Percentiles rank a stretch among this genome's conserved stretches.
phyloP scores from a whole-genome alignment of 192 early-diverging fungal species.

The Phycomyces nitens region DNA sequence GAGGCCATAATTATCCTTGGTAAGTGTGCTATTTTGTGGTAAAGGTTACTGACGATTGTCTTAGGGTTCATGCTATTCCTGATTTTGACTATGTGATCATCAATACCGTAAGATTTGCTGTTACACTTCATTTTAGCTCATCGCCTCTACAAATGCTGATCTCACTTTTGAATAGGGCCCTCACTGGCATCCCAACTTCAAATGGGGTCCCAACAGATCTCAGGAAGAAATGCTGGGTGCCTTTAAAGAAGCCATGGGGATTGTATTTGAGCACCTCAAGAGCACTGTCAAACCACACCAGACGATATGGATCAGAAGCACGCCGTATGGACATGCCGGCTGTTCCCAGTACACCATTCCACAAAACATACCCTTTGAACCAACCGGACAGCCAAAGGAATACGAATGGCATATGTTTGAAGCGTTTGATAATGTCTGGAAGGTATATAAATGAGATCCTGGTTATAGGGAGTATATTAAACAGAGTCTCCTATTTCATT shows the following conservation, averaged over 20 bases:
- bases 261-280: conserved; percentile 20
- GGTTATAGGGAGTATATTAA: neutral
- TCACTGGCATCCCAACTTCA: conserved; percentile 29
- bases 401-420: conserved; percentile 37
- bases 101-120: conserved; percentile 27
- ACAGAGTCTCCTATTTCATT: too few relatives aligned
- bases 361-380: conserved; percentile 5
- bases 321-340: conserved; percentile 32
- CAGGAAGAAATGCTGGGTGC: conserved; percentile 25
- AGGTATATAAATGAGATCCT: conserved; percentile 1
- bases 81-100: conserved; percentile 32
- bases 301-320: conserved; percentile 29
- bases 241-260: conserved; percentile 14
- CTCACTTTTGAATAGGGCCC: conserved; percentile 14
- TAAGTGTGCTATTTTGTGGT: conserved; percentile 16
- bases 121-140: neutral
- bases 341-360: conserved; percentile 33
- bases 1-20: conserved; percentile 33
- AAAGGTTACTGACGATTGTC: neutral
- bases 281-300: conserved; percentile 20
- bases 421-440: conserved; percentile 31
- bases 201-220: conserved; percentile 18
- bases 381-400: conserved; percentile 25
- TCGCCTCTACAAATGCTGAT: neutral
- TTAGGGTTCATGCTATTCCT: conserved; percentile 31